Evolutionary conservation across 2,329 filamentous ascomycete genomes (phyloP).

Genomic region (Sphaerostilbella broomeana): DNA sequence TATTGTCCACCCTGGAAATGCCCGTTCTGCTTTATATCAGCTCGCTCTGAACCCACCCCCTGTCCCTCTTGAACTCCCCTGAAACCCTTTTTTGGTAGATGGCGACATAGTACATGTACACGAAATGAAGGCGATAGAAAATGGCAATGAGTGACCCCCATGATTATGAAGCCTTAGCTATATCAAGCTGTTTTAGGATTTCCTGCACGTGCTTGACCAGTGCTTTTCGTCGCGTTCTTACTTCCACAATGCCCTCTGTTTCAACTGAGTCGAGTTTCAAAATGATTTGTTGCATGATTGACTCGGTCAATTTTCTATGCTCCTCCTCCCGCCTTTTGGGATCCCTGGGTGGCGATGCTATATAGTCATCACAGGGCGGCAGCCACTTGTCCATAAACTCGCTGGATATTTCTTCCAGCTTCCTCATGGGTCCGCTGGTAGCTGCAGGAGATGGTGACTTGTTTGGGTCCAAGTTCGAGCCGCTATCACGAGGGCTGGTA

Average conservation of each 20-base stretch:
- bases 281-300: conserved; percentile 66
- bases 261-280: conserved; percentile 74
- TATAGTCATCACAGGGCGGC: conserved; percentile 59
- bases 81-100: not conserved
- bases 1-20: too few species aligned
- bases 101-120: not conserved
- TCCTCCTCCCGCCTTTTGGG: conserved; percentile 64
- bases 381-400: conserved; percentile 59
- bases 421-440: conserved; percentile 38
- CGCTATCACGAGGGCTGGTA: conserved; percentile 41
- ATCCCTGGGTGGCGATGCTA: conserved; percentile 56
- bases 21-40: too few species aligned
- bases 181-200: conserved; percentile 59
- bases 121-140: not conserved
- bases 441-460: conserved; percentile 22
- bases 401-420: conserved; percentile 58
- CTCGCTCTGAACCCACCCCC: too few species aligned
- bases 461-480: conserved; percentile 30
- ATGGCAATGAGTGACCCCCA: not conserved
- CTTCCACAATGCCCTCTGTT: conserved; percentile 60
- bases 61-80: too few species aligned
- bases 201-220: conserved; percentile 66
- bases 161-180: conserved; percentile 22
- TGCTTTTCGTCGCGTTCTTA: conserved; percentile 61
- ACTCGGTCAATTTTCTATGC: conserved; percentile 69